Evolutionary conservation across 805 yeast species (phyloP).

Genomic region (Monosporozyma aerobia): DNA sequence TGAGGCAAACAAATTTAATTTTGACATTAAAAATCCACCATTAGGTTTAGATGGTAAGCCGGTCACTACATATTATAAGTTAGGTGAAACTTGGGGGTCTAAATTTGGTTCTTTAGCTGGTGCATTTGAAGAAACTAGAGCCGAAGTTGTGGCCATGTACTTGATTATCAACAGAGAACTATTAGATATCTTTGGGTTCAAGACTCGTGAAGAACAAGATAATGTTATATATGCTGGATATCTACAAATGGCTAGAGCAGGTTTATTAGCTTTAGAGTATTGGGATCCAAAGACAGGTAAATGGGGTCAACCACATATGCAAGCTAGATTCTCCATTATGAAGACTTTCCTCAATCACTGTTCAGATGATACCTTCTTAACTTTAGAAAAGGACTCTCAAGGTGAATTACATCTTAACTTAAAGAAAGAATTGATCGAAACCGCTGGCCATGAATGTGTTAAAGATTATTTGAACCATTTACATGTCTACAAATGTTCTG

Average conservation of each 20-base stretch:
- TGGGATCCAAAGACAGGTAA: constrained; percentile 76
- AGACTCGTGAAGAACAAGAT: constrained; percentile 47
- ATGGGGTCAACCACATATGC: constrained; percentile 96
- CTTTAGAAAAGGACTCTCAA: constrained; percentile 38
- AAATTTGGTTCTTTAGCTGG: constrained; percentile 76
- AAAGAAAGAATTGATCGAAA: constrained; percentile 53
- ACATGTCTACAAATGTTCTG: constrained; percentile 74
- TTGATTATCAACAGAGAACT: constrained; percentile 60
- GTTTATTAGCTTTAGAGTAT: constrained; percentile 69
- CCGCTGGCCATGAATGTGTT: constrained; percentile 65
- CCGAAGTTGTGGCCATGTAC: constrained; percentile 81
- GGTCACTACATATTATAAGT: constrained; percentile 58
- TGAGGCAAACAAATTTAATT: constrained; percentile 58
- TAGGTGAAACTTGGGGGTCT: constrained; percentile 88
- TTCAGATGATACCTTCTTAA: constrained; percentile 52
- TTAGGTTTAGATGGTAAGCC: constrained; percentile 51
- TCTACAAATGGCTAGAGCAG: constrained; percentile 81
- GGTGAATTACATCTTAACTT: constrained; percentile 53
- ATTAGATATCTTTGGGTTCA: constrained; percentile 64
- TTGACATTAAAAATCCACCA: constrained; percentile 57
- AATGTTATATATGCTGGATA: constrained; percentile 59
- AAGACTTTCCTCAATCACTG: constrained; percentile 51
- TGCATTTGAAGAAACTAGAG: constrained; percentile 87
- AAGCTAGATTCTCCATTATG: constrained; percentile 80
- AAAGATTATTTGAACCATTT: constrained; percentile 60